These are phyloP conservation scores for Jamesozyma hellenica DNA, from an alignment of 805 yeast genomes.

Conservation along the genomic window DNA sequence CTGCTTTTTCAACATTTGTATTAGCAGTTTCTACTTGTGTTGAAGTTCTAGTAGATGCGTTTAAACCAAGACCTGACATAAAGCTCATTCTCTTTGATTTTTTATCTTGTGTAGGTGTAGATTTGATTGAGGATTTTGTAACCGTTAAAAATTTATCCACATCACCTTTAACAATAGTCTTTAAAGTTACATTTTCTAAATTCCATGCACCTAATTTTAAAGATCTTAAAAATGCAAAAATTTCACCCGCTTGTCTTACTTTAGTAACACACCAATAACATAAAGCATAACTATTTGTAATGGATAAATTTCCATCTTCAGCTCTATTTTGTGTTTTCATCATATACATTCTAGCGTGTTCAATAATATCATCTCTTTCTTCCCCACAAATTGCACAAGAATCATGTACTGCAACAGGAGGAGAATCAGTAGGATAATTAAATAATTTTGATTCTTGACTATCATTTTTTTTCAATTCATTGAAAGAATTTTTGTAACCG, in stretches of 20 bases:
- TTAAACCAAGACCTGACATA: conserved; percentile 17
- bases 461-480: conserved; percentile 1
- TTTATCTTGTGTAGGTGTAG: conserved; percentile 7
- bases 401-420: conserved; percentile 64
- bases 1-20: conserved; percentile 11
- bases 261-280: conserved; percentile 76
- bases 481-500: conserved; percentile 5
- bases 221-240: conserved; percentile 65
- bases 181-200: conserved; percentile 33
- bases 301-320: conserved; percentile 23
- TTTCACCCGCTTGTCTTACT: conserved; percentile 73
- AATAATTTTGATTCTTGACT: conserved; percentile 31
- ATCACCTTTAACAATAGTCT: conserved; percentile 12
- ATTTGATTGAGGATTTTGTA: conserved; percentile 1
- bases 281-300: conserved; percentile 45
- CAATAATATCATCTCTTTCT: conserved; percentile 52
- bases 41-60: conserved; percentile 7
- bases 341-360: conserved; percentile 68
- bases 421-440: conserved; percentile 38
- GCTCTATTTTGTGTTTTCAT: conserved; percentile 39
- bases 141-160: conserved; percentile 11
- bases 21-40: conserved; percentile 12
- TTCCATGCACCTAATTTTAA: conserved; percentile 53
- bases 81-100: conserved; percentile 22
- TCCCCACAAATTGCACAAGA: conserved; percentile 86